Conservation (phyloP, 306 rosid species). For the Cicer bijugum region DNA sequence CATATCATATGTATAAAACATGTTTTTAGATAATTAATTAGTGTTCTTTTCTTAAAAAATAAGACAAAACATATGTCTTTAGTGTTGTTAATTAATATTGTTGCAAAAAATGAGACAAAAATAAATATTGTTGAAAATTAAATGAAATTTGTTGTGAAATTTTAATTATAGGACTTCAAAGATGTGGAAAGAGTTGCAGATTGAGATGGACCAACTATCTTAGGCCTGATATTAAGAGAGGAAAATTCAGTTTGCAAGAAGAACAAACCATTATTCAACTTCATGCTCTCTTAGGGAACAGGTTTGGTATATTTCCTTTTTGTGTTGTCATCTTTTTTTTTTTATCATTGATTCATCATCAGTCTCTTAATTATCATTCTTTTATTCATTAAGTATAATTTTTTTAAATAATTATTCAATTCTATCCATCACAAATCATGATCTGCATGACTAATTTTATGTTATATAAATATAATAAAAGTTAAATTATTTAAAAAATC, state of each 20-base stretch:
- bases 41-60: background rate
- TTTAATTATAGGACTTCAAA: constrained; percentile 74
- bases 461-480: too few relatives aligned
- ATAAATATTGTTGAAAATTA: background rate
- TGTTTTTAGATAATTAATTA: background rate
- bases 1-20: background rate
- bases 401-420: too few relatives aligned
- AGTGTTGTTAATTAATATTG: background rate
- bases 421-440: too few relatives aligned
- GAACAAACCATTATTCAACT: constrained; percentile 99
- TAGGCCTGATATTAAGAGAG: constrained; percentile 98
- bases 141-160: background rate
- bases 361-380: background rate
- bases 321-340: constrained; percentile 7
- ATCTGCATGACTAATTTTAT: too few relatives aligned
- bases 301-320: constrained; percentile 56
- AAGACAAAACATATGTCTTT: background rate
- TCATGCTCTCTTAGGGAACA: constrained; percentile 97
- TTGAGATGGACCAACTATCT: constrained; percentile 98
- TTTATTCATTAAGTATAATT: too few relatives aligned
- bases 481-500: too few relatives aligned
- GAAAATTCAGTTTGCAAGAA: constrained; percentile 97
- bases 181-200: constrained; percentile 99
- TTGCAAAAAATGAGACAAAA: background rate
- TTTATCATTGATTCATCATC: background rate